These are phyloP conservation scores for Eutypella sp. DNA, from an alignment of 2,329 filamentous ascomycete species.

Conservation along the genomic window DNA sequence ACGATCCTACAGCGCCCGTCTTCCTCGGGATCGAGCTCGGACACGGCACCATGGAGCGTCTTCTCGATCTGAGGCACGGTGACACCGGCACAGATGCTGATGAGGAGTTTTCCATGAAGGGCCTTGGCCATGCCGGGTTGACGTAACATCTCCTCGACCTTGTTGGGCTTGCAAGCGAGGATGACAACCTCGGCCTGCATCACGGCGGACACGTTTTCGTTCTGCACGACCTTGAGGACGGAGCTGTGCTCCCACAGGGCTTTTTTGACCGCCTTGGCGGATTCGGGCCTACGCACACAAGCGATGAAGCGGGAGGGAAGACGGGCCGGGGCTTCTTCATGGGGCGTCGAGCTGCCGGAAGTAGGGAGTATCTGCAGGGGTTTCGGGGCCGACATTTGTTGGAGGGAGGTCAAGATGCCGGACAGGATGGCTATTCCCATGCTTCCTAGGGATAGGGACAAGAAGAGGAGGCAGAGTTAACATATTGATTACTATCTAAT, in stretches of 20 bases:
- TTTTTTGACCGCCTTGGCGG: conserved; percentile 62
- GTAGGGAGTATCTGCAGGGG: conserved; percentile 37
- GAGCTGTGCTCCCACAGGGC: conserved; percentile 60
- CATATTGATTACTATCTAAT: not conserved
- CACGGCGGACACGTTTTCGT: conserved; percentile 66
- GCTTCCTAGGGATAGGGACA: conserved; percentile 50
- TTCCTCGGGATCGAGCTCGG: conserved; percentile 39
- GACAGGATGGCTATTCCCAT: conserved; percentile 82
- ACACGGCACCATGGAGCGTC: conserved; percentile 54
- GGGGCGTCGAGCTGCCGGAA: conserved; percentile 39
- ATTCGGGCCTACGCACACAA: conserved; percentile 67
- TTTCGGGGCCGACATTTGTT: conserved; percentile 42
- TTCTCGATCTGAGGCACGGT: conserved; percentile 63
- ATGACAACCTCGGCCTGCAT: conserved; percentile 68
- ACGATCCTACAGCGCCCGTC: conserved; percentile 60
- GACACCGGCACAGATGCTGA: conserved; percentile 77
- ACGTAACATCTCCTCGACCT: conserved; percentile 63
- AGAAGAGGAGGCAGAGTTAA: conserved; percentile 2
- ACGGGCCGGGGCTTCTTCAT: conserved; percentile 46
- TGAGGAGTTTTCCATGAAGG: conserved; percentile 72
- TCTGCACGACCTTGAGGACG: conserved; percentile 61
- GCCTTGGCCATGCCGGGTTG: conserved; percentile 66
- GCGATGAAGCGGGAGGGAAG: conserved; percentile 75
- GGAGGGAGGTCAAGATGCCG: conserved; percentile 70
- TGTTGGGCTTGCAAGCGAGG: conserved; percentile 76